Evolutionary conservation across 202 grass and related monocot species (phyloP), one percentile per base, ranked within the genome.

Genomic region (Schoenoplectus triqueter): DNA sequence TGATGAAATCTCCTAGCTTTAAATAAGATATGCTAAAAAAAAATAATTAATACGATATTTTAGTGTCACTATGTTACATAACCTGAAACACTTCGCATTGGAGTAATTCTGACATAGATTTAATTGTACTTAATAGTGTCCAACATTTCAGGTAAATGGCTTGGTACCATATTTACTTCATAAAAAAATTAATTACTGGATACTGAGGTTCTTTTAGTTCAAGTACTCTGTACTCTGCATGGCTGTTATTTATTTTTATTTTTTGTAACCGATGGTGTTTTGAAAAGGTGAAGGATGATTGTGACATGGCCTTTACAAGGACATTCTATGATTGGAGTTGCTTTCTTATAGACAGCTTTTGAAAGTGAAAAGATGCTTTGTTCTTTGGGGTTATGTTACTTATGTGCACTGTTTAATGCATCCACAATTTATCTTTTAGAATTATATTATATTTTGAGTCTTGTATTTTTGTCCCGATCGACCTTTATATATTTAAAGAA

Each of bases 271-370:
- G 55, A 79, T 79, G 13, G 3, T 61, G 39, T 77, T 77, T 79
- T 60, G 13, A 62, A 79, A 79, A 61, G 75, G 22, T 79, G 15
- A 79, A 61, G 39, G 54, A 61, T 83, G 81, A 83, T 83, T 64
- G 49, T 83, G 81, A 83, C 64, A 59, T 55, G 48, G 66, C 81
- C 46, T 79, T 79, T 45, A 79, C 81, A 83, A 83, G 81, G 81
- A 69, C 81, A 83, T 67, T 83, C 81, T 83, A 83, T 83, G 81
- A 83, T 83, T 83, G 81, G 81, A 55, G 81, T 69, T 83, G 81
- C 81, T 83, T 83, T 83, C 81, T 69, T 21, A 69, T 71, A 83
- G 81, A 83, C 81, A 83, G 81, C 81, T 83, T 83, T 71, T 79
- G 54, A 61, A 61, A 61, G 75, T 61, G 55, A 79, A 59, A 83